A percentile compares a stretch with the other conserved stretches of the same genome.
Evolutionary conservation across 164 flowering plant genomes (phyloP).

Genomic region (Chimonanthus salicifolius): DNA sequence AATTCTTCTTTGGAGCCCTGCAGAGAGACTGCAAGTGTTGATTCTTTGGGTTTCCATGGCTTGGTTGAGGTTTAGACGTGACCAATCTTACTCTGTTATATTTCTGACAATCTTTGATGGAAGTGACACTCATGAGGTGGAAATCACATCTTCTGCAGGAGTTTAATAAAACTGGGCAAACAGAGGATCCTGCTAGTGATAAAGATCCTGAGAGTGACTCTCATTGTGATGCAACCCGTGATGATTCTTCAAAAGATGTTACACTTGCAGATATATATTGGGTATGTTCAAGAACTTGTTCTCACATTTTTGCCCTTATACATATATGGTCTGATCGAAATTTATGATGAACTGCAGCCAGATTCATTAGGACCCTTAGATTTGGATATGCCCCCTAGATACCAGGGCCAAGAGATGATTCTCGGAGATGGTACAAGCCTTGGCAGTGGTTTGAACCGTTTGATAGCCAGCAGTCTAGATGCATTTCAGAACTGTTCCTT

Average conservation of each 20-base stretch:
- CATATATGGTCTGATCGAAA: background rate
- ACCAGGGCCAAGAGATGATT: constrained; percentile 60
- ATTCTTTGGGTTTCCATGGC: constrained; percentile 18
- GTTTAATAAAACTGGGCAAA: constrained; percentile 20
- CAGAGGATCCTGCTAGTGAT: constrained; percentile 14
- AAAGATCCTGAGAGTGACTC: constrained; percentile 26
- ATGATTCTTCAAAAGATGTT: constrained; percentile 36
- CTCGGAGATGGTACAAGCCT: constrained; percentile 60
- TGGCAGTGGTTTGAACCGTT: constrained; percentile 65
- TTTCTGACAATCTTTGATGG: background rate
- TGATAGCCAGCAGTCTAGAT: constrained; percentile 88
- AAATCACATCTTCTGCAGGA: constrained; percentile 34
- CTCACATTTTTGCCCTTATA: background rate
- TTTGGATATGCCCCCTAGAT: constrained; percentile 63
- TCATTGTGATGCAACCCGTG: constrained; percentile 24
- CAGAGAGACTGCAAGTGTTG: constrained; percentile 16
- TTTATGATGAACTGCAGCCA: constrained; percentile 45
- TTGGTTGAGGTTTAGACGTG: constrained; percentile 36
- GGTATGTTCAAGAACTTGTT: constrained; percentile 37
- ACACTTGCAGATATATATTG: constrained; percentile 72
- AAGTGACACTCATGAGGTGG: constrained; percentile 1
- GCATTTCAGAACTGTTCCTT: constrained; percentile 83
- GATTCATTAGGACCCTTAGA: constrained; percentile 94
- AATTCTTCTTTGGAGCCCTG: constrained; percentile 24
- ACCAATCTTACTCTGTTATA: background rate